Evolutionary conservation across 2,329 filamentous ascomycete species (phyloP).

Genomic region (Stachybotrys chlorohalonatus): DNA sequence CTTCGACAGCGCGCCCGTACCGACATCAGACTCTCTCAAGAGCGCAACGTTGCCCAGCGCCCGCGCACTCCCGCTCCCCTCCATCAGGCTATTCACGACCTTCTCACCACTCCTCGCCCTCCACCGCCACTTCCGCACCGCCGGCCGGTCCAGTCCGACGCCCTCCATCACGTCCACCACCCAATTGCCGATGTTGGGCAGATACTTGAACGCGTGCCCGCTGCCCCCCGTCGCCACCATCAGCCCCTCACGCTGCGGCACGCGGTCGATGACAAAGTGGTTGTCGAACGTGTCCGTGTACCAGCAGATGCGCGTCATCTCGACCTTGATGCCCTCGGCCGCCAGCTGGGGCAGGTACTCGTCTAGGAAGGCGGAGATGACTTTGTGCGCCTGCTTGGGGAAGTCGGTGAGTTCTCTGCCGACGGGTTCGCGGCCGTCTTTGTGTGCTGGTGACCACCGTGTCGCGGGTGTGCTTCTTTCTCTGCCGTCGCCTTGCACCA

Average conservation of each 20-base stretch:
- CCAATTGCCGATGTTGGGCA: conserved; percentile 47
- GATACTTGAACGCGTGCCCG: conserved; percentile 54
- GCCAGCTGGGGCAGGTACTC: conserved; percentile 33
- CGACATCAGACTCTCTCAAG: too few relatives aligned
- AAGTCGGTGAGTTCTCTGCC: conserved; percentile 12
- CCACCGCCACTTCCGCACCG: too few relatives aligned
- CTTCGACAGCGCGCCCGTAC: too few relatives aligned
- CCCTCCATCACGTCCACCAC: conserved; percentile 32
- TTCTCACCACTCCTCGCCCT: too few relatives aligned
- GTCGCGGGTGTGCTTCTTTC: conserved; percentile 31
- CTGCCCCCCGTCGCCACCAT: conserved; percentile 53
- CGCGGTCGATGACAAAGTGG: conserved; percentile 20
- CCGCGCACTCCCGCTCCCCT: too few relatives aligned
- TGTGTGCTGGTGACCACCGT: conserved; percentile 17
- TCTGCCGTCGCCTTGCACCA: conserved; percentile 21
- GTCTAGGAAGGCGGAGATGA: conserved; percentile 22
- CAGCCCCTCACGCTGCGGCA: conserved; percentile 46
- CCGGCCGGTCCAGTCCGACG: neutral
- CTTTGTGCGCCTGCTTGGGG: conserved; percentile 16
- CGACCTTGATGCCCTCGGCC: conserved; percentile 22
- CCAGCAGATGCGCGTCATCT: conserved; percentile 21
- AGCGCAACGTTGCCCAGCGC: too few relatives aligned
- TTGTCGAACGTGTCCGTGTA: conserved; percentile 23
- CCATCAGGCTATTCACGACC: too few relatives aligned
- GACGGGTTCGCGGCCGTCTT: neutral